phyloP scores from a whole-genome alignment of 148 eudicot genomes.

The Oxyria digyna region DNA sequence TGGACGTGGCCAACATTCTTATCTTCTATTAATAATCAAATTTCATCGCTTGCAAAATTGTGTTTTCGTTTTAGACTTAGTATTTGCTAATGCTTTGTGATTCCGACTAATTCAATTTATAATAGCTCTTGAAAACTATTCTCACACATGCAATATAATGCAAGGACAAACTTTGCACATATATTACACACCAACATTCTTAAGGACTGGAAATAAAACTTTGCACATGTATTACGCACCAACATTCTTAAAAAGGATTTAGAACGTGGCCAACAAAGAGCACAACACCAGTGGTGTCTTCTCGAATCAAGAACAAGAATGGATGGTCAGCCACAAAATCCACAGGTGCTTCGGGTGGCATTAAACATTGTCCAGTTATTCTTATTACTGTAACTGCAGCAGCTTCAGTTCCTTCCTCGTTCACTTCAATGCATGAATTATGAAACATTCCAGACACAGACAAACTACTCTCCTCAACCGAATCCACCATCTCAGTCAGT shows the following conservation, averaged over 20 bases:
- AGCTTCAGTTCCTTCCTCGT: conserved; percentile 18
- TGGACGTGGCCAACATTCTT: no score
- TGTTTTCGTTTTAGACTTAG: no score
- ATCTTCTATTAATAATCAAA: no score
- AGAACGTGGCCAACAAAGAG: conserved; percentile 7
- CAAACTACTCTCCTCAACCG: not conserved
- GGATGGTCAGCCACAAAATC: conserved; percentile 16
- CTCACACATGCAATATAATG: no score
- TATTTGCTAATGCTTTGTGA: no score
- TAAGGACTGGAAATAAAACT: no score
- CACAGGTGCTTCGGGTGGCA: not conserved
- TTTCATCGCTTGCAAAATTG: no score
- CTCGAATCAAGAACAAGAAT: conserved; percentile 13
- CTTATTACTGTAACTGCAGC: not conserved
- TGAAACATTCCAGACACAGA: not conserved
- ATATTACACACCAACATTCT: no score
- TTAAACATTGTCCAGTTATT: not conserved
- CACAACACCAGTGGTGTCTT: conserved; percentile 5
- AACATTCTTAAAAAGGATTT: not conserved
- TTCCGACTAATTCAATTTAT: no score
- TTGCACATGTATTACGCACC: not conserved
- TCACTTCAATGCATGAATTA: conserved; percentile 11
- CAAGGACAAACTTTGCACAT: no score
- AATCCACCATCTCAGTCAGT: conserved; percentile 12
- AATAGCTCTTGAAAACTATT: no score